Base-by-base conservation (phyloP, 176 grass and related monocot species). In the Zea mays region DNA sequence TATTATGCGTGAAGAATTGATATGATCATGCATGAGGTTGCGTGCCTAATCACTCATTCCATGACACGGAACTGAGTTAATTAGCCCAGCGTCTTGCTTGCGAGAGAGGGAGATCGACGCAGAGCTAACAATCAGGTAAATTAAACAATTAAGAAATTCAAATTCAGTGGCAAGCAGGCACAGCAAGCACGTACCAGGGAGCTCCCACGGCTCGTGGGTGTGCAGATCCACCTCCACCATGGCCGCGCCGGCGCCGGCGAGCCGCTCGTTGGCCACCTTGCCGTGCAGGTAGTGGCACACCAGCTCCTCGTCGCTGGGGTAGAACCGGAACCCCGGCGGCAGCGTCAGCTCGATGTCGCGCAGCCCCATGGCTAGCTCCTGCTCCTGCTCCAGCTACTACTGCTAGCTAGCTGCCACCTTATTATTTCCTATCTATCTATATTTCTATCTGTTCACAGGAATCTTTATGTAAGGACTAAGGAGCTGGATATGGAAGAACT, bases 221-320 rank as follows among this genome's bases (percentile, higher is more conserved):
- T 93, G 90, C 68, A 93, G 85, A 78, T 93, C 90, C 59, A 92
- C 90, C 83, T 92, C 90, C 1, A 89, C 75, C 86, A 92, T 86
- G 54, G 71, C 73, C 0, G 72, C 84, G 15, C 40, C 78, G 17
- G 27, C 44, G 0, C 48, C 82, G 41, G 68, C 37, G 52, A 82
- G 68, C 42, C 67, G 65, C 75, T 85, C 77, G 85, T 90, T 87
- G 27, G 52, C 79, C 70, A 93, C 87, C 80, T 93, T 93, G 83
- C 81, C 65, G 77, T 71, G 87, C 39, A 93, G 85, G 82, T 93
- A 93, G 79, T 93, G 87, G 79, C 87, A 90, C 48, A 93, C 87
- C 57, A 93, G 84, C 78, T 93, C 87, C 73, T 93, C 87, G 61
- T 93, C 90, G 73, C 84, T 93, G 0, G 90, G 90, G 62, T 85